Percentiles rank a stretch among this genome's conserved stretches.
Evolutionary conservation across 768 basidiomycete species (phyloP).

Genomic region (Kwoniella sp.): DNA sequence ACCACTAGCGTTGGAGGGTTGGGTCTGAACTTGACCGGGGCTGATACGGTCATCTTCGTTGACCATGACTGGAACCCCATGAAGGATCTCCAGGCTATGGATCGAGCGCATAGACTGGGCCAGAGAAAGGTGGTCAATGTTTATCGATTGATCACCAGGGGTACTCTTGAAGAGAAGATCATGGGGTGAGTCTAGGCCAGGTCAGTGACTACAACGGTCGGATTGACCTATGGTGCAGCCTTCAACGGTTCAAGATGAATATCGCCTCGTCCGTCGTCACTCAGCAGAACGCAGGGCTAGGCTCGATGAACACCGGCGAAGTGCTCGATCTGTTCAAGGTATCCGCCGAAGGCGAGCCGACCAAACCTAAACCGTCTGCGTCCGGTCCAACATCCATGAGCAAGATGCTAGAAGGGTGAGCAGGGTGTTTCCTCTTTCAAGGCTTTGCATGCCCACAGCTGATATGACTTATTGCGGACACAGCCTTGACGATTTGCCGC

Average conservation of each 20-base stretch:
- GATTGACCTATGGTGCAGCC: slow-evolving; percentile 53
- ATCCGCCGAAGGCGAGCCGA: slow-evolving; percentile 62
- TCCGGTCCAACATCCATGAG: slow-evolving; percentile 65
- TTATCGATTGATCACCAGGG: slow-evolving; percentile 92
- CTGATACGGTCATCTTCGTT: slow-evolving; percentile 98
- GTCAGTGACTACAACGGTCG: no score
- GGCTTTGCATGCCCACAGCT: neutral
- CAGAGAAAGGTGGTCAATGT: slow-evolving; percentile 99
- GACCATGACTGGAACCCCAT: slow-evolving; percentile 99
- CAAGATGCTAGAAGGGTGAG: slow-evolving; percentile 70
- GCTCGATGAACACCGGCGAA: slow-evolving; percentile 95
- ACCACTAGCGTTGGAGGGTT: slow-evolving; percentile 97
- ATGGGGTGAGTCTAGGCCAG: slow-evolving; percentile 74
- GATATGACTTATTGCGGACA: neutral
- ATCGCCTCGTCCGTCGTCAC: slow-evolving; percentile 95
- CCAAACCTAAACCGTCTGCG: slow-evolving; percentile 44
- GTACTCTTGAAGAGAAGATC: slow-evolving; percentile 97
- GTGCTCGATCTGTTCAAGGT: slow-evolving; percentile 83
- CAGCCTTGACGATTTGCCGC: slow-evolving; percentile 75
- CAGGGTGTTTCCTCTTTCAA: neutral
- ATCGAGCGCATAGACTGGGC: slow-evolving; percentile 93
- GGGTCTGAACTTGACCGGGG: slow-evolving; percentile 91
- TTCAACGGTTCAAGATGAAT: slow-evolving; percentile 98
- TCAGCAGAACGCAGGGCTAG: slow-evolving; percentile 89
- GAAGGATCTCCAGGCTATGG: slow-evolving; percentile 99